Percentiles rank a stretch among this genome's conserved stretches.
Evolutionary conservation across 1,139 yeast genomes (phyloP).

Genomic region (Diutina mesorugosa): DNA sequence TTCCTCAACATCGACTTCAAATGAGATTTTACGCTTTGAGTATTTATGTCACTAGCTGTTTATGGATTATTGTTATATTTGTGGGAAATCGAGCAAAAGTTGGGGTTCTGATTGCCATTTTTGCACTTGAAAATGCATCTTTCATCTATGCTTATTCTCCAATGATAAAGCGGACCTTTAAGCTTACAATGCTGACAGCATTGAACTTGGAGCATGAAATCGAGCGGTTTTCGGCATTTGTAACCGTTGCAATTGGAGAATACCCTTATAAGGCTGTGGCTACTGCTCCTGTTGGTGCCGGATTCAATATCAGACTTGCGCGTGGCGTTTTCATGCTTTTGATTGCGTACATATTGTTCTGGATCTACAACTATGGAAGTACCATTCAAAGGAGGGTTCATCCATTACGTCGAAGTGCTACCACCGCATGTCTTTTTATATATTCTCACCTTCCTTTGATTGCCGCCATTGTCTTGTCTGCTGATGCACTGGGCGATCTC

Average conservation of each 20-base stretch:
- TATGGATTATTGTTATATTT: conserved; percentile 38
- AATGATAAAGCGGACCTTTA: conserved; percentile 24
- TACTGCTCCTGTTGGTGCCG: conserved; percentile 31
- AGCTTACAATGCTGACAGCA: conserved; percentile 41
- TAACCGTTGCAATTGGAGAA: conserved; percentile 56
- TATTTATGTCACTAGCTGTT: conserved; percentile 18
- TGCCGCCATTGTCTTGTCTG: conserved; percentile 39
- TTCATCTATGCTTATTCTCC: conserved; percentile 33
- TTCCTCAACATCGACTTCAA: conserved; percentile 43
- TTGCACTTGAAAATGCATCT: conserved; percentile 27
- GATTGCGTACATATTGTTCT: conserved; percentile 37
- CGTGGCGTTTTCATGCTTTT: conserved; percentile 39
- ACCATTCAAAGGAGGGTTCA: conserved; percentile 38
- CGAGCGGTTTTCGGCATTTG: conserved; percentile 46
- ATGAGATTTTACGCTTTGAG: conserved; percentile 26
- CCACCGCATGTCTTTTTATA: conserved; percentile 35
- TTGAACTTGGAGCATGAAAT: conserved; percentile 57
- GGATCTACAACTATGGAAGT: conserved; percentile 46
- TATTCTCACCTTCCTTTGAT: conserved; percentile 41
- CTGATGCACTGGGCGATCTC: conserved; percentile 51
- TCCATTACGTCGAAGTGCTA: conserved; percentile 38
- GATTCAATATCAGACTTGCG: conserved; percentile 30
- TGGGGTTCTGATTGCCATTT: conserved; percentile 29
- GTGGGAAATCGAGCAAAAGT: conserved; percentile 32
- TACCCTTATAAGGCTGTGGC: conserved; percentile 49